Evolutionary conservation across 2,329 filamentous ascomycete genomes (phyloP), one percentile per base, ranked within the genome.

Genomic region (Aspergillus ustus): DNA sequence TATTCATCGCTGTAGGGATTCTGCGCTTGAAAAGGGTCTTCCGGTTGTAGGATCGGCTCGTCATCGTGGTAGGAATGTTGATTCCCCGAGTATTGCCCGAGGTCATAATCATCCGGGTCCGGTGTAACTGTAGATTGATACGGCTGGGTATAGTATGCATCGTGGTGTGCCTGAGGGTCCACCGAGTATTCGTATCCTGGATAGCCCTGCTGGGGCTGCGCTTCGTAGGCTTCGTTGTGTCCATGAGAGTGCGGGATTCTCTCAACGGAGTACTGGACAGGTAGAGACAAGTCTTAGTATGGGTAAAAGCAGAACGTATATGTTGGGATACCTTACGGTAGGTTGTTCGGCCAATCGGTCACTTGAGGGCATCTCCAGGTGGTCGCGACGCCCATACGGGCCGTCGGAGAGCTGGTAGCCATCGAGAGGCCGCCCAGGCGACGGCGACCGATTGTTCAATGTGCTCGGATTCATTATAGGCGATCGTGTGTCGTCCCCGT

Each of bases 341-440:
- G 92, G 91, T 76, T 97, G 93, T 66, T 93, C 84, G 61, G 90
- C 87, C 55, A 98, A 82, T 60, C 89, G 85, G 78, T 98, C 94
- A 71, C 87, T 89, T 1, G 80, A 79, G 62, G 89, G 90, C 74
- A 92, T 91, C 67, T 91, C 86, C 54, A 93, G 81, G 63, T 87
- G 88, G 52, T 80, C 76, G 62, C 80, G 83, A 37, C 78, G 77
- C 57, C 80, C 83, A 73, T 92, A 93, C 8, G 89, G 87, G 67
- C 88, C 86, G 75, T 96, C 91, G 49, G 95, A 89, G 51, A 96
- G 84, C 74, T 96, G 91, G 76, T 97, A 96, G 67, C 89, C 87
- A 69, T 89, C 86, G 62, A 90, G 80, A 29, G 90, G 91, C 67
- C 91, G 89, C 52, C 87, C 89, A 37, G 92, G 91, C 51, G 92